phyloP scores from a whole-genome alignment of 805 yeast species.

The Starmerella vitae region DNA sequence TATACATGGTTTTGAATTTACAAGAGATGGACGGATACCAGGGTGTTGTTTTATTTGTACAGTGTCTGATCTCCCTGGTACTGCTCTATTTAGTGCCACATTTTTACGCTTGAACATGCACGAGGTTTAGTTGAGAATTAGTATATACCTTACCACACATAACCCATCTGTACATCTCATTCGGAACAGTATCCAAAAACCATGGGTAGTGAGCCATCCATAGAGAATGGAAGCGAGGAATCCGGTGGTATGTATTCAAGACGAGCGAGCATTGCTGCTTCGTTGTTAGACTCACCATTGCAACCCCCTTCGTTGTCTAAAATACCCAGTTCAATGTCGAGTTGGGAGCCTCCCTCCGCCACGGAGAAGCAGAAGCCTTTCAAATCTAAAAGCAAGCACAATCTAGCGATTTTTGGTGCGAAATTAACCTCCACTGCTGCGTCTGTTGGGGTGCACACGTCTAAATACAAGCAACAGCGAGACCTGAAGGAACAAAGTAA shows the following conservation, averaged over 20 bases:
- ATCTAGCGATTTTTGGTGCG: conserved; percentile 20
- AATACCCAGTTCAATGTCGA: neutral
- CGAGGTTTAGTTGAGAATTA: no score
- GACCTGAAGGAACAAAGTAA: conserved; percentile 7
- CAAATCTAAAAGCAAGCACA: conserved; percentile 16
- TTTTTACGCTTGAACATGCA: conserved; percentile 14
- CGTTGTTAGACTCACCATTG: neutral
- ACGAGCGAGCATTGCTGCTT: neutral
- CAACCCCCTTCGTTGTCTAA: neutral
- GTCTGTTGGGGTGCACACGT: conserved; percentile 25
- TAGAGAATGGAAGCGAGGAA: no score
- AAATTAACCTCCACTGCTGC: conserved; percentile 24
- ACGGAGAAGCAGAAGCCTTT: conserved; percentile 11
- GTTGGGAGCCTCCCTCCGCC: neutral
- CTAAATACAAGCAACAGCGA: conserved; percentile 12
- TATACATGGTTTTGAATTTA: conserved; percentile 59
- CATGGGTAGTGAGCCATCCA: no score
- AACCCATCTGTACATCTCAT: no score
- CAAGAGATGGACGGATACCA: conserved; percentile 61
- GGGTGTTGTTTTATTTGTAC: conserved; percentile 30
- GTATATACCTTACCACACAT: no score
- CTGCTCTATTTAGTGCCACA: conserved; percentile 5
- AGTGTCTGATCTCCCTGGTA: neutral
- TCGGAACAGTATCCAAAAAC: no score
- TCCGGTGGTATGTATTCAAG: neutral